Conservation (phyloP, 768 basidiomycete genomes). For the Boletus subparvulus region DNA sequence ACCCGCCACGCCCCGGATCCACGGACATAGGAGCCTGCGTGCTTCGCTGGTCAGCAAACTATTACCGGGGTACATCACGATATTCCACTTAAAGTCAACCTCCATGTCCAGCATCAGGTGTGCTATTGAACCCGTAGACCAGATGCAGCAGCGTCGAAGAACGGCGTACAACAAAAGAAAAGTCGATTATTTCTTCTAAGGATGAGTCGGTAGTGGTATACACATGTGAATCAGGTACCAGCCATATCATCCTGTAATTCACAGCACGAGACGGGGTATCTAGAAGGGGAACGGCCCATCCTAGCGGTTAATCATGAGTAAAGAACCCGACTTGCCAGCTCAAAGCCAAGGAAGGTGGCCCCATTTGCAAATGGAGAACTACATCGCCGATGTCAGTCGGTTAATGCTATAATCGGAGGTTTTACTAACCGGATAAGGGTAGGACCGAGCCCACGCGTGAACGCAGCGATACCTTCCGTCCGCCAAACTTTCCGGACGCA, state of each 20-base stretch:
- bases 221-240: neutral
- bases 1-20: neutral
- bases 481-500: slow-evolving; percentile 82
- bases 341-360: slow-evolving; percentile 94
- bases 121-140: neutral
- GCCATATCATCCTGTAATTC: slow-evolving; percentile 1
- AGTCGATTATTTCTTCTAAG: neutral
- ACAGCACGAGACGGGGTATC: neutral
- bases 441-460: slow-evolving; percentile 88
- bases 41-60: neutral
- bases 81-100: neutral
- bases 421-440: slow-evolving; percentile 80
- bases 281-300: neutral
- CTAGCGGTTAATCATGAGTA: slow-evolving; percentile 34
- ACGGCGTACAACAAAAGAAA: neutral
- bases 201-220: slow-evolving; percentile 5
- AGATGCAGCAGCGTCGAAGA: neutral
- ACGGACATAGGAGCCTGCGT: neutral
- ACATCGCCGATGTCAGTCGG: slow-evolving; percentile 6
- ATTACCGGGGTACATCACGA: too few relatives aligned
- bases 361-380: slow-evolving; percentile 97
- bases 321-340: slow-evolving; percentile 79
- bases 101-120: neutral
- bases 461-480: slow-evolving; percentile 80
- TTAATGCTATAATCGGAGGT: slow-evolving; percentile 1